phyloP scores from a whole-genome alignment of 2,329 filamentous ascomycete genomes.

The Penicillium freii region DNA sequence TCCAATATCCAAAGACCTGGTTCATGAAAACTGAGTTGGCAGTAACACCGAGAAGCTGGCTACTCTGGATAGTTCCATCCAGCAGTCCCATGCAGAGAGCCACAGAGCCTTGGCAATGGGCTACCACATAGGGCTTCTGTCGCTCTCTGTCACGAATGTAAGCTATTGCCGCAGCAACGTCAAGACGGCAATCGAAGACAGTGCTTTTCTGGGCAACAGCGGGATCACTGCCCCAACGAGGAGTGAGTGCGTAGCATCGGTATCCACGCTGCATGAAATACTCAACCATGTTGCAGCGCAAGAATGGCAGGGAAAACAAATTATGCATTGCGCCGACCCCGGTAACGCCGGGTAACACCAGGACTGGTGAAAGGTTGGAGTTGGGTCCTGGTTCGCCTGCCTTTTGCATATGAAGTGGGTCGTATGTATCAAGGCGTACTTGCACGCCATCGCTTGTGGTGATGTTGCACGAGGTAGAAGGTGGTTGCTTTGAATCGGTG shows the following conservation, averaged over 20 bases:
- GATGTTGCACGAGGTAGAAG: not conserved
- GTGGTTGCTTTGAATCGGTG: not conserved
- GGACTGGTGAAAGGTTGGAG: not conserved
- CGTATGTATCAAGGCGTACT: not conserved
- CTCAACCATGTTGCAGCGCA: slow-evolving; percentile 8
- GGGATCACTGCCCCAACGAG: slow-evolving; percentile 2
- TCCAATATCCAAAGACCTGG: slow-evolving; percentile 19
- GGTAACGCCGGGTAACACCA: slow-evolving; percentile 1
- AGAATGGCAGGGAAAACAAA: not conserved
- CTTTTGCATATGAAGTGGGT: not conserved
- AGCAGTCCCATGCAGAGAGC: slow-evolving; percentile 20
- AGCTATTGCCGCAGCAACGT: slow-evolving; percentile 15
- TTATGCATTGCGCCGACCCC: not conserved
- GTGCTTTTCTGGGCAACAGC: not conserved
- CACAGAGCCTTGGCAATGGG: slow-evolving; percentile 21
- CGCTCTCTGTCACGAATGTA: slow-evolving; percentile 11
- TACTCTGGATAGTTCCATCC: slow-evolving; percentile 19
- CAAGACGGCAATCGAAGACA: slow-evolving; percentile 10
- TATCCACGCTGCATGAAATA: slow-evolving; percentile 8
- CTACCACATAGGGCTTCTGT: slow-evolving; percentile 18
- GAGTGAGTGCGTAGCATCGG: slow-evolving; percentile 8
- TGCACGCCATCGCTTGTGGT: not conserved
- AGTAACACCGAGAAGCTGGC: slow-evolving; percentile 18
- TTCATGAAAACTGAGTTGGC: slow-evolving; percentile 26
- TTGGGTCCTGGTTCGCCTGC: not conserved